Percentiles rank a stretch among this genome's conserved stretches.
Evolutionary conservation across 139 green algal species (phyloP).

Genomic region (Ettlia oleoabundans): DNA sequence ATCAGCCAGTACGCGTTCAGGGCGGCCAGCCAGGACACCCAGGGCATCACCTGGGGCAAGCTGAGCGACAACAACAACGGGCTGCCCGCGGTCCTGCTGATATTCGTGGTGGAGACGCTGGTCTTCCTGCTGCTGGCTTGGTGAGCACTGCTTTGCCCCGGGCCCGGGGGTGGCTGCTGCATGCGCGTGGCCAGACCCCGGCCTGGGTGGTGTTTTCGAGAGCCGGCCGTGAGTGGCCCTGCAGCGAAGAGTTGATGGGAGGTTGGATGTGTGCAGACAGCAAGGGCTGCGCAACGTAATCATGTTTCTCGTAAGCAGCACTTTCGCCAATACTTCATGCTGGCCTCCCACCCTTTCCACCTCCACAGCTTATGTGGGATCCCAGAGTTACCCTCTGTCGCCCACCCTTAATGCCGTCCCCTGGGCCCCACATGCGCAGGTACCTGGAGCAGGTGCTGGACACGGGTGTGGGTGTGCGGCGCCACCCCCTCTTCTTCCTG

Average conservation of each 20-base stretch:
- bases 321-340: too few relatives aligned
- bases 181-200: neutral
- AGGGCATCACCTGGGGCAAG: slow-evolving; percentile 68
- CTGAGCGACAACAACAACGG: slow-evolving; percentile 77
- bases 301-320: too few relatives aligned
- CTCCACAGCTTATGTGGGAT: neutral
- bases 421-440: neutral
- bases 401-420: too few relatives aligned
- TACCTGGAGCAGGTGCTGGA: slow-evolving; percentile 84
- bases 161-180: too few relatives aligned
- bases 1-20: slow-evolving; percentile 76
- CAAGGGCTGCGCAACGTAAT: too few relatives aligned
- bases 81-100: slow-evolving; percentile 34
- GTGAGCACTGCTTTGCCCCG: neutral
- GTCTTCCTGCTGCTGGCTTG: neutral
- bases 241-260: too few relatives aligned
- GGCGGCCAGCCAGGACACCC: slow-evolving; percentile 64
- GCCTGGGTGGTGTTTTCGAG: neutral
- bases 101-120: neutral
- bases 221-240: too few relatives aligned
- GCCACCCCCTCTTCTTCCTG: slow-evolving; percentile 95
- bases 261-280: too few relatives aligned
- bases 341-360: too few relatives aligned
- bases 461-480: slow-evolving; percentile 73
- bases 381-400: neutral